Evolutionary conservation across 2,329 filamentous ascomycete species (phyloP), one percentile per base, ranked within the genome.

Genomic region (Hypoxylon sp.): DNA sequence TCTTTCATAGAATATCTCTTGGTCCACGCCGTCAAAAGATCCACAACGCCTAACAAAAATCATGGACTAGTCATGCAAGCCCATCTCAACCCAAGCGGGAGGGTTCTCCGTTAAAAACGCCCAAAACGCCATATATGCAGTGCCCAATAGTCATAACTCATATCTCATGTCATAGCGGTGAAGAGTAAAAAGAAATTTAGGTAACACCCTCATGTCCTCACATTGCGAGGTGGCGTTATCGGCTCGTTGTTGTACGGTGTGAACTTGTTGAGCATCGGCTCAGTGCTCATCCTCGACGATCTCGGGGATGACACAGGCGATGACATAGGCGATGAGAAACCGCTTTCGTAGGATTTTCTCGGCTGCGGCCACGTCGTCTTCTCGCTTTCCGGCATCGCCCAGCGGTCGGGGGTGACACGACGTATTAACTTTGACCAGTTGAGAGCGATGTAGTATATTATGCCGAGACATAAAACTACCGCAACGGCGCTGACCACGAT

Each of bases 391-490:
- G 69, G 64, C 26, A 46, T 47, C 9, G 37, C 44, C 56, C 53
- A 70, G 31, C 60, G 60, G 24, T 70, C 35, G 39, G 64, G 71
- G 2, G 57, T 50, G 24, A 37, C 39, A 14, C 59, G 64, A 9
- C 55, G 68, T 6, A 63, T 4, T 24, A 68, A 9, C 22, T 42
- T 67, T 9, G 71, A n/a, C 71, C 71, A 73, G 66, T 70, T 67
- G 13, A 65, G 56, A 17, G 71, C 68, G 55, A 71, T 29, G 29
- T 65, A 70, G 44, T 68, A 66, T 37, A 73, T 50, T 5, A 71
- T 10, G 13, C 53, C 51, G 3, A 47, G 4, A 46, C 57, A 22
- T 39, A 63, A 37, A 6, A 67, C 35, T 4, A 70, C 66, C 10
- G 33, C 61, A 35, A 73, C 51, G 5, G 51, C 63, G 22, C 52